A percentile compares a stretch with the other conserved stretches of the same genome.
phyloP scores from a whole-genome alignment of 441 rosid species.

The Populus hybrid region DNA sequence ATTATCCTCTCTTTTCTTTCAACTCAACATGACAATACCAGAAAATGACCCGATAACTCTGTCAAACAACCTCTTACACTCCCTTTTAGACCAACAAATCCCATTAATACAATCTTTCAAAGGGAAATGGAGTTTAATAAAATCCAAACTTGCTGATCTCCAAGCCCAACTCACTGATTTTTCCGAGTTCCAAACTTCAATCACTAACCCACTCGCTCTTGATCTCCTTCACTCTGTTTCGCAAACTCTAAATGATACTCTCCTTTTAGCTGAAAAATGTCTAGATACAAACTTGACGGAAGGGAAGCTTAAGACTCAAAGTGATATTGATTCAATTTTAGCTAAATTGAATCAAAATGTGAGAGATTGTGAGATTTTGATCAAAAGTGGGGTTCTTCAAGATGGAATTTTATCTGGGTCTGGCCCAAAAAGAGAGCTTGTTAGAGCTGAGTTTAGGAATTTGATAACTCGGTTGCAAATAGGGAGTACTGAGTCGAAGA shows the following conservation, averaged over 20 bases:
- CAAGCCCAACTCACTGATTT: conserved; percentile 30
- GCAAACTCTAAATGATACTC: conserved; percentile 46
- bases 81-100: neutral
- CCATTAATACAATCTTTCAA: conserved; percentile 36
- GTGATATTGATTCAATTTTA: conserved; percentile 69
- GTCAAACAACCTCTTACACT: conserved; percentile 21
- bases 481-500: conserved; percentile 64
- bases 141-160: conserved; percentile 37
- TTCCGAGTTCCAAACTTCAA: conserved; percentile 39
- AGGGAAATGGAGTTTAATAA: conserved; percentile 72
- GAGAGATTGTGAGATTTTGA: conserved; percentile 63
- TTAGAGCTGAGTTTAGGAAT: conserved; percentile 47
- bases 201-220: conserved; percentile 50
- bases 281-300: conserved; percentile 40
- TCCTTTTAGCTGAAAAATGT: conserved; percentile 48
- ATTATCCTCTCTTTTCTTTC: neutral
- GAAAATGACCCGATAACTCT: conserved; percentile 39
- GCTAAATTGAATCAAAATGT: conserved; percentile 66
- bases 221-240: conserved; percentile 57
- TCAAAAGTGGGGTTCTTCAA: conserved; percentile 54
- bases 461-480: conserved; percentile 76
- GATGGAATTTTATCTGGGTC: conserved; percentile 32
- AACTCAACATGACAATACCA: conserved; percentile 55
- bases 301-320: conserved; percentile 91
- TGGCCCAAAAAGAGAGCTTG: conserved; percentile 43